Conservation (phyloP, 495 filamentous ascomycete genomes). For the Cudoniella acicularis region DNA sequence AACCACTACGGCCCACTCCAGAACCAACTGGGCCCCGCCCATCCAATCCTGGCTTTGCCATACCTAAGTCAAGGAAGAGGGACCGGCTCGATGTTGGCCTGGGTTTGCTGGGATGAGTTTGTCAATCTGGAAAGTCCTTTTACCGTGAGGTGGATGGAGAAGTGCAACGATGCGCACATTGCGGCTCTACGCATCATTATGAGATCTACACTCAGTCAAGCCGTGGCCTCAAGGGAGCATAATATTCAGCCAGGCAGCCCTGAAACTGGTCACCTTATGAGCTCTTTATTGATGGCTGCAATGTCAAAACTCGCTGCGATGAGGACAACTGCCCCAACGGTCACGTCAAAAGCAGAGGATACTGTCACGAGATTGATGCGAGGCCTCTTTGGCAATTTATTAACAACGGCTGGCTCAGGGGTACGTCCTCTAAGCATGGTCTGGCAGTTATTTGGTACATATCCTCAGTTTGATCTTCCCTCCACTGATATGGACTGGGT, state of each 20-base stretch:
- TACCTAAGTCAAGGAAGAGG: conserved; percentile 15
- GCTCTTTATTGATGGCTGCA: conserved; percentile 23
- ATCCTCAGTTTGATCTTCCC: conserved; percentile 24
- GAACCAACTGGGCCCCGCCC: conserved; percentile 2
- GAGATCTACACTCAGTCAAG: conserved; percentile 17
- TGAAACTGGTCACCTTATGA: conserved; percentile 15
- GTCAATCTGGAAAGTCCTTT: conserved; percentile 27
- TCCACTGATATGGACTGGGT: conserved; percentile 19
- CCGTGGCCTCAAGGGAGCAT: conserved; percentile 9
- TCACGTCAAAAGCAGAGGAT: conserved; percentile 20
- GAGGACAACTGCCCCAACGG: conserved; percentile 21
- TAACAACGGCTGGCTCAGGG: conserved; percentile 29
- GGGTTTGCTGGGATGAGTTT: conserved; percentile 31
- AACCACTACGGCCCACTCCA: conserved; percentile 10
- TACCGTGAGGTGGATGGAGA: conserved; percentile 29
- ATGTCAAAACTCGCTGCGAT: conserved; percentile 29
- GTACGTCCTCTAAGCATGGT: conserved; percentile 30
- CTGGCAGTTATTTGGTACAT: conserved; percentile 27
- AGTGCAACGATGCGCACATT: conserved; percentile 29
- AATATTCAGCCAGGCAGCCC: conserved; percentile 6
- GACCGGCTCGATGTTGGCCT: conserved; percentile 29
- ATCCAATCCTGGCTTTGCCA: conserved; percentile 12
- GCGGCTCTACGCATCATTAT: conserved; percentile 27
- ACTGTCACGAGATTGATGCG: conserved; percentile 29
- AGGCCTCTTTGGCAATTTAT: conserved; percentile 28